A percentile compares a stretch with the other conserved stretches of the same genome.
Evolutionary conservation across 75 land plant species (phyloP).

Genomic region (Cupressus sempervirens): DNA sequence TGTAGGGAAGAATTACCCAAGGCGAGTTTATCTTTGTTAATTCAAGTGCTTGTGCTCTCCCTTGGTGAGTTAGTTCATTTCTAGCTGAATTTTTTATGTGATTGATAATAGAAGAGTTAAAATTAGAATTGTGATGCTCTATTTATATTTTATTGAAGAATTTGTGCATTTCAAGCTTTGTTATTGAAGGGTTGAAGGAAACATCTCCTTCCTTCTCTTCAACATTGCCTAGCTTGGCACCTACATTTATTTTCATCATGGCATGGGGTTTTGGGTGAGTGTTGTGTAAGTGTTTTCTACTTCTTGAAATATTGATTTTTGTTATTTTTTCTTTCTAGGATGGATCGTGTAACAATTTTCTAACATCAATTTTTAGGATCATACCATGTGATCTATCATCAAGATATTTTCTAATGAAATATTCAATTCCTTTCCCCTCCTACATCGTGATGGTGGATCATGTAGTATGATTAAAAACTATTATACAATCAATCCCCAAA

Average conservation of each 20-base stretch:
- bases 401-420: no score
- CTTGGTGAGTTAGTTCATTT: constrained; percentile 36
- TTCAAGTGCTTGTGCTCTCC: constrained; percentile 35
- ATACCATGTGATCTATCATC: no score
- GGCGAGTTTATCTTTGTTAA: constrained; percentile 18
- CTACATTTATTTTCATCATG: constrained; percentile 54
- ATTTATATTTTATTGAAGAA: constrained; percentile 22
- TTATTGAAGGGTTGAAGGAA: constrained; percentile 36
- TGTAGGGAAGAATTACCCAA: constrained; percentile 44
- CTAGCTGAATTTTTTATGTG: neutral
- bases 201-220: constrained; percentile 62
- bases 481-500: no score
- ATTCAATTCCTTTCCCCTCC: no score
- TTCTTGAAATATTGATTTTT: neutral
- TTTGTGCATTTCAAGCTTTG: constrained; percentile 35
- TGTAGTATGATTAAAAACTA: no score
- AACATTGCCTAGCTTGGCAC: constrained; percentile 63
- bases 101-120: neutral
- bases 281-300: no score
- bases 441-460: no score
- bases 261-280: constrained; percentile 48
- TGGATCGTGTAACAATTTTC: no score
- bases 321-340: no score
- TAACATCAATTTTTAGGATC: no score
- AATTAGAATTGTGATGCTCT: neutral